Conservation (phyloP, 2,329 filamentous ascomycete species). For the Aciculosporium take region DNA sequence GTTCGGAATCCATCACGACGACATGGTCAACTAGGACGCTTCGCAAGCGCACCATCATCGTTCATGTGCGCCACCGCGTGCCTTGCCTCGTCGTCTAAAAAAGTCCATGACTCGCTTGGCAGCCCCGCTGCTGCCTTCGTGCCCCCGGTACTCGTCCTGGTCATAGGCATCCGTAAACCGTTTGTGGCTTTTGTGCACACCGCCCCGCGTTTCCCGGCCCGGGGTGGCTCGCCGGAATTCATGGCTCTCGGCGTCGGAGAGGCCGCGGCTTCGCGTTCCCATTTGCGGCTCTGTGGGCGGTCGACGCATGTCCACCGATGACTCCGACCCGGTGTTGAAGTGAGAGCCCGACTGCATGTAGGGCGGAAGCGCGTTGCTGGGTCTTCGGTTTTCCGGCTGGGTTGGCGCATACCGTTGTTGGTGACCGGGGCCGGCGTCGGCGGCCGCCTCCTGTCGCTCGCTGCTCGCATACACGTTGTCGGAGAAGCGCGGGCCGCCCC, state of each 20-base stretch:
- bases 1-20: neutral
- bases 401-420: constrained; percentile 28
- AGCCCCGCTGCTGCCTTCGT: constrained; percentile 72
- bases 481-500: constrained; percentile 23
- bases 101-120: constrained; percentile 97
- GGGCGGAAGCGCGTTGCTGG: constrained; percentile 30
- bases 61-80: constrained; percentile 45
- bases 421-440: constrained; percentile 22
- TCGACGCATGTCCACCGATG: constrained; percentile 35
- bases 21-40: neutral
- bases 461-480: constrained; percentile 26
- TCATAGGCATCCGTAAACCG: constrained; percentile 85
- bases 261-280: constrained; percentile 30
- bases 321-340: constrained; percentile 38
- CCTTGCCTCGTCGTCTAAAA: constrained; percentile 76
- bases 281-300: constrained; percentile 24
- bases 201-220: constrained; percentile 31
- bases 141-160: constrained; percentile 48
- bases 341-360: constrained; percentile 32
- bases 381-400: constrained; percentile 24
- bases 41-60: constrained; percentile 17
- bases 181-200: constrained; percentile 74
- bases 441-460: constrained; percentile 19
- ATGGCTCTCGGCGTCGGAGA: constrained; percentile 28
- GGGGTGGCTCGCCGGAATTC: constrained; percentile 25